These are phyloP conservation scores for Gossypium schwendimanii DNA, from an alignment of 441 rosid species.

Conservation along the genomic window DNA sequence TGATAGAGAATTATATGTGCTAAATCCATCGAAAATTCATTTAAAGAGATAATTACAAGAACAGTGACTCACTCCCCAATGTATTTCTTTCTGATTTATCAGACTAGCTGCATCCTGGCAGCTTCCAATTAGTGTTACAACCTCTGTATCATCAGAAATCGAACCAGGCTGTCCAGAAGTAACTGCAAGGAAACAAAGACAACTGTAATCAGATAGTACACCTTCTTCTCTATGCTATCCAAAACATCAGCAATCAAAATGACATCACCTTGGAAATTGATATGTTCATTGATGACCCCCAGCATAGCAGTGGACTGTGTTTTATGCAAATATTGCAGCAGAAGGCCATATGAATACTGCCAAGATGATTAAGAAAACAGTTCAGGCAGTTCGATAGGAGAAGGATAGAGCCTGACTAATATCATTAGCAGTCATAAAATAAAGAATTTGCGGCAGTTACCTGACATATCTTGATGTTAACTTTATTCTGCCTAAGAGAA, in stretches of 20 bases:
- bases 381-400: conserved; percentile 21
- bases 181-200: conserved; percentile 44
- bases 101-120: conserved; percentile 67
- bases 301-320: conserved; percentile 74
- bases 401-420: neutral
- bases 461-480: conserved; percentile 86
- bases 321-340: conserved; percentile 83
- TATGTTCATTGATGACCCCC: conserved; percentile 81
- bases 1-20: neutral
- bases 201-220: neutral
- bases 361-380: conserved; percentile 17
- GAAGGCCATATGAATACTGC: conserved; percentile 90
- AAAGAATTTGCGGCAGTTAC: conserved; percentile 26
- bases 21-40: neutral
- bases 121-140: conserved; percentile 66
- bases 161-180: conserved; percentile 81
- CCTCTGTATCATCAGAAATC: conserved; percentile 76
- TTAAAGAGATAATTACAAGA: neutral
- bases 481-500: conserved; percentile 79
- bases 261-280: conserved; percentile 74
- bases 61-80: conserved; percentile 76
- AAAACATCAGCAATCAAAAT: neutral
- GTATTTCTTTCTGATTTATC: conserved; percentile 85
- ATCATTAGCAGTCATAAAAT: neutral
- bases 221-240: neutral